phyloP scores from a whole-genome alignment of 2,329 filamentous ascomycete genomes.

The Leptographium procerum region DNA sequence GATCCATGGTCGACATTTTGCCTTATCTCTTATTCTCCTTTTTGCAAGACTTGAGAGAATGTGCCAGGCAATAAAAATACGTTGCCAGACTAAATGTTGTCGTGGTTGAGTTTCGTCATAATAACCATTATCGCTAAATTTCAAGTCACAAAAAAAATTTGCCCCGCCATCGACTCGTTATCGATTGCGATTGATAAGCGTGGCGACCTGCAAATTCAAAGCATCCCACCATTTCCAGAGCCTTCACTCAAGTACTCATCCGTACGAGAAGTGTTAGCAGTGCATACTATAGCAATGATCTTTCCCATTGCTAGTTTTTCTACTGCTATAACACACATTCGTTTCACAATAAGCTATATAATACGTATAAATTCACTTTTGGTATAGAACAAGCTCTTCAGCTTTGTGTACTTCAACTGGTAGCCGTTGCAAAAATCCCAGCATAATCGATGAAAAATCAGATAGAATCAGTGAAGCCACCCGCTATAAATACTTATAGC shows the following conservation, averaged over 20 bases:
- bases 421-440: not conserved
- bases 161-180: conserved; percentile 7
- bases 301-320: not conserved
- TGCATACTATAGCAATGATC: too few relatives aligned
- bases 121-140: not conserved
- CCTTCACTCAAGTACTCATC: too few relatives aligned
- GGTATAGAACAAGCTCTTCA: too few relatives aligned
- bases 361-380: not conserved
- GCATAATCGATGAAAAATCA: too few relatives aligned
- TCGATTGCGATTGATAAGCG: conserved; percentile 7
- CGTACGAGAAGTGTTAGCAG: too few relatives aligned
- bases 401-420: too few relatives aligned
- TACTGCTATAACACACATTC: not conserved
- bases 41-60: not conserved
- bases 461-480: conserved; percentile 29
- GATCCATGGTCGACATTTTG: conserved; percentile 18
- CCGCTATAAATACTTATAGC: conserved; percentile 29
- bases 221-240: too few relatives aligned
- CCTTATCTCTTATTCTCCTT: not conserved
- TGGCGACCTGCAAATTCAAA: not conserved
- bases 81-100: not conserved
- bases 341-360: not conserved
- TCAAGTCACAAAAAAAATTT: conserved; percentile 8
- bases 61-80: not conserved
- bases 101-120: not conserved